These are phyloP conservation scores for Phytopythium litorale DNA, from an alignment of 352 stramenopile species.

Conservation along the genomic window DNA sequence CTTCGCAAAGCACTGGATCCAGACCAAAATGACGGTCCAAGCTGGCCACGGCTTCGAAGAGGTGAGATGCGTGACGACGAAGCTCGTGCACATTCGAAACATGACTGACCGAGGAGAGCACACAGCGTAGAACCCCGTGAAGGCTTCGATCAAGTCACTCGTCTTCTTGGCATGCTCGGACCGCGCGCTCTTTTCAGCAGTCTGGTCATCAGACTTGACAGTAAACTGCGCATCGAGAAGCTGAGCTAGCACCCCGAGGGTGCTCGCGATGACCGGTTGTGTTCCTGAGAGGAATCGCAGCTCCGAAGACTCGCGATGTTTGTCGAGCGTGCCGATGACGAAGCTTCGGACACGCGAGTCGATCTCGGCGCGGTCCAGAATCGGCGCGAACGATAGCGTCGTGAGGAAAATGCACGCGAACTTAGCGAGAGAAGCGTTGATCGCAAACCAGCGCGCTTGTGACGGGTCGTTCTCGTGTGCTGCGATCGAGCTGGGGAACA, in stretches of 20 bases:
- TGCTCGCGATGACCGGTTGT: slow-evolving; percentile 50
- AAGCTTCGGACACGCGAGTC: slow-evolving; percentile 49
- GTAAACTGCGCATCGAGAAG: slow-evolving; percentile 23
- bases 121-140: slow-evolving; percentile 65
- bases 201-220: slow-evolving; percentile 4
- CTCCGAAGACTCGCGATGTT: slow-evolving; percentile 61
- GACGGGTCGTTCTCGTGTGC: slow-evolving; percentile 2
- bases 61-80: slow-evolving; percentile 60
- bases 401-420: slow-evolving; percentile 56
- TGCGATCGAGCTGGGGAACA: slow-evolving; percentile 37
- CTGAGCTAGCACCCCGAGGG: slow-evolving; percentile 59
- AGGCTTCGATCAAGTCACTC: slow-evolving; percentile 33
- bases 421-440: slow-evolving; percentile 69
- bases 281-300: slow-evolving; percentile 49
- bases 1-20: slow-evolving; percentile 63
- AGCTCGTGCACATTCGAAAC: slow-evolving; percentile 71
- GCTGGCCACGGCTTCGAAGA: slow-evolving; percentile 45
- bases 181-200: not conserved
- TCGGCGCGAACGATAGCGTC: slow-evolving; percentile 8
- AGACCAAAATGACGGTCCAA: slow-evolving; percentile 59
- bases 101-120: slow-evolving; percentile 64
- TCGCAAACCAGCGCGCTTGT: slow-evolving; percentile 46
- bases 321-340: slow-evolving; percentile 49
- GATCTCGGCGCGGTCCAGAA: slow-evolving; percentile 16
- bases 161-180: slow-evolving; percentile 17